Evolutionary conservation across 2,329 filamentous ascomycete genomes (phyloP), one percentile per base, ranked within the genome.

Genomic region (Calonectria pseudoreteaudii): DNA sequence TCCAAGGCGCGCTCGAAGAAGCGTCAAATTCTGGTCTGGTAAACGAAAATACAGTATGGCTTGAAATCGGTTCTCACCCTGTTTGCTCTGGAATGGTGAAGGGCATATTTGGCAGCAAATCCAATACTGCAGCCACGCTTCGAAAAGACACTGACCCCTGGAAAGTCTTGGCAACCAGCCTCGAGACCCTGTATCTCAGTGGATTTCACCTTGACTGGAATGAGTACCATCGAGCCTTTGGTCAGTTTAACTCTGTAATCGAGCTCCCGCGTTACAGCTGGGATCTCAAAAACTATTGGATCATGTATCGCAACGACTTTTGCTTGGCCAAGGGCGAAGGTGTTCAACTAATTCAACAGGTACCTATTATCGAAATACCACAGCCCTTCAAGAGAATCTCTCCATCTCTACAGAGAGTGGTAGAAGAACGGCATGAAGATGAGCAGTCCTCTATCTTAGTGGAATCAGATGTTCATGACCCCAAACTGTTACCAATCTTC

Each of bases 251-350:
- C 4, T 83, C 83, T 4, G 86, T 95, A 13, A 84, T 94, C 8
- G 86, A 90, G 8, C 85, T 95, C 0, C 94, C 94, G 0, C 89
- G 90, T 1, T 96, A 95, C 81, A 88, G 88, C 0, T 96, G 93
- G 85, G 92, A 95, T 79, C 87, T 91, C 78, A 94, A 94, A 87
- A 93, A 91, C 76, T 95, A 95, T 81, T 92, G 90, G 90, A 86
- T 91, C 52, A 87, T 88, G 78, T 92, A 91, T 80, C 84, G 88
- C 75, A 93, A 94, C 74, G 92, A 95, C 83, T 95, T 93, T 91
- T 90, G 89, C 28, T 86, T 95, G 47, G 91, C 89, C 74, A 95
- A 95, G 87, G 53, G 91, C 90, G 71, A 86, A 18, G 44, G 69
- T 5, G n/a, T 49, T 18, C 73, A 75, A 14, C 16, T 36, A 13